Evolutionary conservation across 208 protist species (phyloP).

Genomic region (Trypanosoma theileri): DNA sequence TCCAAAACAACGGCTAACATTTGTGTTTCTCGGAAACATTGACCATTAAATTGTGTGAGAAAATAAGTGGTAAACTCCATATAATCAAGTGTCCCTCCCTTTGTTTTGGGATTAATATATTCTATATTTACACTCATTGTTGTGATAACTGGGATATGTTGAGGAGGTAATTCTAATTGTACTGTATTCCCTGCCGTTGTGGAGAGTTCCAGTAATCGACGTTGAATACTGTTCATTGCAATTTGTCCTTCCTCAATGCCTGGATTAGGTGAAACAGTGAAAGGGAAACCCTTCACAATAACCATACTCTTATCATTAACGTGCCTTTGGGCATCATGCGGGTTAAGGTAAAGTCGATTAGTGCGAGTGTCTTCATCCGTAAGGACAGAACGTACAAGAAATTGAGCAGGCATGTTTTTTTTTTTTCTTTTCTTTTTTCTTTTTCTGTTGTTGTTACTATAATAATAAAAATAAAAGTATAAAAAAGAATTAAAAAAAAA

Average conservation of each 20-base stretch:
- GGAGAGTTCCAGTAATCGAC: slow-evolving; percentile 58
- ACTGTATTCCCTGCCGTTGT: slow-evolving; percentile 57
- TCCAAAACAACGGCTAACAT: slow-evolving; percentile 63
- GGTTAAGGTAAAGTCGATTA: slow-evolving; percentile 69
- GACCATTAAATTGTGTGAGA: slow-evolving; percentile 44
- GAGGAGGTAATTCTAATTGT: slow-evolving; percentile 25
- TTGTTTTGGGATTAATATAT: slow-evolving; percentile 51
- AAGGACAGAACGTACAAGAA: slow-evolving; percentile 28
- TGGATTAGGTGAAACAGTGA: slow-evolving; percentile 36
- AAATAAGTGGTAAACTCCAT: slow-evolving; percentile 51
- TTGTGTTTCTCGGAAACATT: slow-evolving; percentile 66
- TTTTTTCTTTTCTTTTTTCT: neutral
- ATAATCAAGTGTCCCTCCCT: slow-evolving; percentile 63
- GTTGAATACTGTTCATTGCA: slow-evolving; percentile 82
- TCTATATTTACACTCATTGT: slow-evolving; percentile 53
- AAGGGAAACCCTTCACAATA: slow-evolving; percentile 63
- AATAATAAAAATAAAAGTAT: too few species aligned
- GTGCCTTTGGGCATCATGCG: slow-evolving; percentile 16
- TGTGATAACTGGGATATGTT: slow-evolving; percentile 33
- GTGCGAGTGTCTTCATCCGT: slow-evolving; percentile 53
- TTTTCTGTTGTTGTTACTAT: neutral
- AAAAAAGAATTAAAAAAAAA: too few species aligned
- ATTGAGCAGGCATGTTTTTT: neutral
- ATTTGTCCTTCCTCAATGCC: slow-evolving; percentile 45
- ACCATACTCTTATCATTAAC: slow-evolving; percentile 29